A percentile compares a stretch with the other conserved stretches of the same genome.
Evolutionary conservation across 768 basidiomycete genomes (phyloP).

Genomic region (Boletus sp.): DNA sequence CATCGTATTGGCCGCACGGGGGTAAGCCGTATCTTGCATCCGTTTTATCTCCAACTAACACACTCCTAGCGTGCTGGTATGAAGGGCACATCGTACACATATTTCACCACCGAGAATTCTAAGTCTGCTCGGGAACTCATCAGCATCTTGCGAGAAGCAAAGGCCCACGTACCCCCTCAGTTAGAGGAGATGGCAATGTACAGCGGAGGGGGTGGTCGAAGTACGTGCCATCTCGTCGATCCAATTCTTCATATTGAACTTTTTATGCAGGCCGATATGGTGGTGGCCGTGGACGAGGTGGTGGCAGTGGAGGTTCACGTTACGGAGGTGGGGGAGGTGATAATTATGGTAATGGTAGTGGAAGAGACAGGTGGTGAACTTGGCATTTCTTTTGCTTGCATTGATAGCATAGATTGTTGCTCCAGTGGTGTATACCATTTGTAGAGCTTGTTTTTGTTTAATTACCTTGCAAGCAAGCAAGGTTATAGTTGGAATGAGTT

Average conservation of each 20-base stretch:
- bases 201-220: slow-evolving; percentile 74
- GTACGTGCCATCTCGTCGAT: slow-evolving; percentile 37
- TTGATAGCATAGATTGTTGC: slow-evolving; percentile 20
- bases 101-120: slow-evolving; percentile 95
- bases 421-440: slow-evolving; percentile 25
- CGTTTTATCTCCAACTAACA: slow-evolving; percentile 13
- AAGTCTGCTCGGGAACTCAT: slow-evolving; percentile 93
- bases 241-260: background rate
- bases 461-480: too few relatives aligned
- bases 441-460: slow-evolving; percentile 12
- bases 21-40: slow-evolving; percentile 40
- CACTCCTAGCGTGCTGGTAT: slow-evolving; percentile 74
- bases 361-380: slow-evolving; percentile 26
- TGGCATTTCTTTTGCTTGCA: slow-evolving; percentile 2
- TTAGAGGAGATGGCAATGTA: slow-evolving; percentile 92
- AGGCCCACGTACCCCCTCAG: slow-evolving; percentile 81
- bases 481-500: too few relatives aligned
- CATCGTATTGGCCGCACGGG: slow-evolving; percentile 99
- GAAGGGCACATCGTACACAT: slow-evolving; percentile 92
- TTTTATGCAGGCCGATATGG: slow-evolving; percentile 56
- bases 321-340: slow-evolving; percentile 25
- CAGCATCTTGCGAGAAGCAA: slow-evolving; percentile 82
- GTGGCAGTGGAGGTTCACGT: slow-evolving; percentile 22
- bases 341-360: slow-evolving; percentile 21
- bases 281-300: slow-evolving; percentile 35